These are phyloP conservation scores for Crucihimalaya himalaica DNA, from an alignment of 345 rosid species.

Conservation along the genomic window DNA sequence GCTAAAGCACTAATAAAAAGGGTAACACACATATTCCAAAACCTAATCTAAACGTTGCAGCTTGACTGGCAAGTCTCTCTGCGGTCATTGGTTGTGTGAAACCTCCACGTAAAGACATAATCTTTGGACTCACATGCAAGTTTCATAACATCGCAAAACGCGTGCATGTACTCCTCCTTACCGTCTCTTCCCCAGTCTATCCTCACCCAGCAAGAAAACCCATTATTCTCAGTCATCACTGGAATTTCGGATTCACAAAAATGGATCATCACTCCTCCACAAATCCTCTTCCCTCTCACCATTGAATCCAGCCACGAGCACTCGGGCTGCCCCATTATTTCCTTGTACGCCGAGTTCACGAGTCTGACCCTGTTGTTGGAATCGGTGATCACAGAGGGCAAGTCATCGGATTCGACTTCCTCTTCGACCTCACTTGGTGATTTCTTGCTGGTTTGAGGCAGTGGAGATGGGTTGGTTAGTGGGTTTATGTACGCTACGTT, in stretches of 20 bases:
- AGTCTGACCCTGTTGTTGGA: conserved; percentile 76
- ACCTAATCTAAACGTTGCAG: conserved; percentile 36
- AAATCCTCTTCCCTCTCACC: conserved; percentile 65
- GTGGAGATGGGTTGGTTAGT: neutral
- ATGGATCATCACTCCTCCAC: conserved; percentile 75
- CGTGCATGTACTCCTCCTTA: conserved; percentile 48
- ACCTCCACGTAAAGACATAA: conserved; percentile 75
- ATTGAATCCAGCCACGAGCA: conserved; percentile 84
- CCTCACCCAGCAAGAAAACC: conserved; percentile 89
- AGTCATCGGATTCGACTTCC: conserved; percentile 66
- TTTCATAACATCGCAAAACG: conserved; percentile 73
- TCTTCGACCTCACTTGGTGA: conserved; percentile 70
- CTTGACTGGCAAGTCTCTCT: conserved; percentile 44
- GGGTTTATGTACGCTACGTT: conserved; percentile 59
- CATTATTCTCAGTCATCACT: conserved; percentile 28
- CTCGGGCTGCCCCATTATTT: conserved; percentile 97
- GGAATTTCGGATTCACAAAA: conserved; percentile 49
- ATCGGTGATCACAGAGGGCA: conserved; percentile 78
- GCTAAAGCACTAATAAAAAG: neutral
- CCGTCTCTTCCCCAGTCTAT: conserved; percentile 78
- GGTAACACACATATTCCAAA: neutral
- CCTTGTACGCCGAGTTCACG: conserved; percentile 87
- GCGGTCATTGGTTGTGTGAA: conserved; percentile 46
- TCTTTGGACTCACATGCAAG: conserved; percentile 68
- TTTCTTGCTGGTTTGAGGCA: conserved; percentile 39